Base-by-base conservation (phyloP, 2,329 filamentous ascomycete genomes). In the Hortaea werneckii region DNA sequence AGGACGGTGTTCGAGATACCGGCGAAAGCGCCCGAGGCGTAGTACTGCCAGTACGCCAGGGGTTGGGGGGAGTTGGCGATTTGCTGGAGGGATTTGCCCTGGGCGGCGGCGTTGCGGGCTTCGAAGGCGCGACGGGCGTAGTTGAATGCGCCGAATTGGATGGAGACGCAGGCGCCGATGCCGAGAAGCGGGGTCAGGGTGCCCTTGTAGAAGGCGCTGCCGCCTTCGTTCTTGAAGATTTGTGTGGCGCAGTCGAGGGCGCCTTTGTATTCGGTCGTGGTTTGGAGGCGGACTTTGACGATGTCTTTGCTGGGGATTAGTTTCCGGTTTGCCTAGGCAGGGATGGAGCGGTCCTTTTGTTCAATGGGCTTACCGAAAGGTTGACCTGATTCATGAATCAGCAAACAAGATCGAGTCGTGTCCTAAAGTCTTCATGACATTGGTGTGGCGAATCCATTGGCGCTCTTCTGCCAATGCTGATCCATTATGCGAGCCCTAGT, bases 91-190 rank as follows among this genome's bases (percentile, higher is more conserved):
- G 47, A 60, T 56, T 52, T 60, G 58, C 49, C 42, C 20, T 51
- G 42, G 43, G 45, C 55, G 56, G 50, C 64, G 52, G 72, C 64
- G 68, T 94, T 94, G 54, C 77, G 75, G 39, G 78, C 72, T 71
- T 96, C 90, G 64, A 98, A 81, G 60, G 78, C 83, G 49, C 92
- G 86, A 49, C 87, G 85, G 6, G 90, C 89, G 62, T 85, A 83
- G 74, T 95, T 88, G 76, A 96, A 98, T 58, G 85, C 92, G 52
- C 89, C 92, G 67, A 98, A 98, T 73, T 98, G 92, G 58, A 98
- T 84, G n/a, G 88, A 95, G 40, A 81, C 74, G 66, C 92, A 98
- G 56, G 92, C 92, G 57, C 92, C 92, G 62, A 98, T 96, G 55
- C 92, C 92, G 47, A 98, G 79, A 46, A 98, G 76, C 0, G 92